A percentile compares a stretch with the other conserved stretches of the same genome.
phyloP scores from a whole-genome alignment of 192 early-diverging fungal species.

The Mortierella antarctica region DNA sequence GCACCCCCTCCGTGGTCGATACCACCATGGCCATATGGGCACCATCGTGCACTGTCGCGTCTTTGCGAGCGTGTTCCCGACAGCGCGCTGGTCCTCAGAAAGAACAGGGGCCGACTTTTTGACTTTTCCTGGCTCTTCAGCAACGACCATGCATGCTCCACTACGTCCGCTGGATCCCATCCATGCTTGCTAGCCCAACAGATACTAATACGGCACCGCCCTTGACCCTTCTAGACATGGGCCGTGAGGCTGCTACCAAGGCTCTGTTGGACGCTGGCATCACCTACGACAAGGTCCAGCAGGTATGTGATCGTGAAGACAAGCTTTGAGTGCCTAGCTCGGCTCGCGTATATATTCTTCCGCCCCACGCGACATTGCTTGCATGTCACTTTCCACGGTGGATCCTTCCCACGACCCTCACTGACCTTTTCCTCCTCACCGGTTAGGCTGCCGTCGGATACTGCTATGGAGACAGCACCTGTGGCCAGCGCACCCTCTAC shows the following conservation, averaged over 20 bases:
- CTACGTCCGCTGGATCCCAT: not conserved
- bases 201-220: too few species aligned
- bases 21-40: not conserved
- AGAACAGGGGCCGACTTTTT: too few species aligned
- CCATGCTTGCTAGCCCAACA: too few species aligned
- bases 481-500: conserved; percentile 77
- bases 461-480: conserved; percentile 73
- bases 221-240: conserved; percentile 55
- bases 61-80: too few species aligned
- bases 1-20: not conserved
- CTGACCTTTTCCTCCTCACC: not conserved
- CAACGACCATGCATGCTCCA: not conserved
- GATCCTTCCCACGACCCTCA: not conserved
- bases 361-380: not conserved
- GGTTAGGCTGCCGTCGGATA: conserved; percentile 57
- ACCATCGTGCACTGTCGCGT: too few species aligned
- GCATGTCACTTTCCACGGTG: not conserved
- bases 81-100: too few species aligned
- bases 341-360: conserved; percentile 33
- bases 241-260: conserved; percentile 72
- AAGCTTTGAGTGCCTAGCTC: not conserved
- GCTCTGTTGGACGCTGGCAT: conserved; percentile 77
- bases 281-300: conserved; percentile 74
- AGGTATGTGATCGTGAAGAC: conserved; percentile 19
- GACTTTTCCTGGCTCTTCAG: too few species aligned